Evolutionary conservation across 805 yeast species (phyloP), one percentile per base, ranked within the genome.

Genomic region (Wickerhamiella nectarea): DNA sequence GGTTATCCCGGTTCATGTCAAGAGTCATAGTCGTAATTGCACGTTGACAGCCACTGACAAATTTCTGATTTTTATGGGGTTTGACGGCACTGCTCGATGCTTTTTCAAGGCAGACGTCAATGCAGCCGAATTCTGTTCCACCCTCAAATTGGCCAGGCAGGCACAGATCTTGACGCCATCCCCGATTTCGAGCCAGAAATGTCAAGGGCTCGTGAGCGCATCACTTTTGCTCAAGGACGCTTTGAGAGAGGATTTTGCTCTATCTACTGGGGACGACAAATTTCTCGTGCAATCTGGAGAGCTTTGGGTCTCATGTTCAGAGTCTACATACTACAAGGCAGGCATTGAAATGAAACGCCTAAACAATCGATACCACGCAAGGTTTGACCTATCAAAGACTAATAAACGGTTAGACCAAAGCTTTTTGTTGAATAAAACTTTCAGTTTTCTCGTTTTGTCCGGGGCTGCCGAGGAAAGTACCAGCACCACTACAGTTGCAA

Each of bases 1-100:
- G 80, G 56, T 91, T 91, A 59, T 67, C 38, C 26, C 48, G 44
- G 45, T 56, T 55, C 11, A 41, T 45, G 38, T 54, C 45, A 35
- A 29, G 15, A 28, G 31, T 28, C 49, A 43, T 43, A 37, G 26
- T 33, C 24, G 29, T 22, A n/a, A 21, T 21, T 21, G 24, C 24
- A 21, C 8, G 24, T 21, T 21, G 24, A 11, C 9, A 8, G 3
- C 35, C 8, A 18, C 35, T 33, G 35, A 15, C 20, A n/a, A 17
- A 17, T 17, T 18, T 17, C 21, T 15, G 19, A 33, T 7, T 33
- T 17, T 8, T 9, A 33, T 18, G 35, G 31, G 31, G 31, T 28
- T 28, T 17, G 21, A 33, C 35, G 35, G 19, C n/a, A 33, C 35
- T 12, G 21, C 19, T n/a, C 21, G 21, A 17, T 17, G 35, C 35